phyloP scores from a whole-genome alignment of 768 basidiomycete genomes.

The Austroboletus eburneus region DNA sequence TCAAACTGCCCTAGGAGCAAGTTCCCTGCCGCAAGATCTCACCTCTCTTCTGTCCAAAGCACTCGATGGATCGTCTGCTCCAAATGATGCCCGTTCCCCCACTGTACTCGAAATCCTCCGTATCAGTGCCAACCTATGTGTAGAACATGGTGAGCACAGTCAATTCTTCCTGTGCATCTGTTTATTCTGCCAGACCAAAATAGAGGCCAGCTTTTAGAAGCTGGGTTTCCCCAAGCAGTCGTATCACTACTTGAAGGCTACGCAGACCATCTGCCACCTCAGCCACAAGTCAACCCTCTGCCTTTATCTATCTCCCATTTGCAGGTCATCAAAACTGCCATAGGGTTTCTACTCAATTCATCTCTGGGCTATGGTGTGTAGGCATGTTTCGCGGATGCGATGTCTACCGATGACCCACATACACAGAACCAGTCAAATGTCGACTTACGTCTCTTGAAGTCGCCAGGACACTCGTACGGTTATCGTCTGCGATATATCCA shows the following conservation, averaged over 20 bases:
- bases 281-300: constrained; percentile 38
- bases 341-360: constrained; percentile 77
- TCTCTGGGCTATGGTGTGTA: constrained; percentile 70
- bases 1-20: constrained; percentile 64
- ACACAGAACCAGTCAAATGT: constrained; percentile 64
- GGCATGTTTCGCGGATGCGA: not conserved
- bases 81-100: constrained; percentile 42
- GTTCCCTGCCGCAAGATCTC: constrained; percentile 60
- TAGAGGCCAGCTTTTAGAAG: constrained; percentile 64
- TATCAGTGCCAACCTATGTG: constrained; percentile 78
- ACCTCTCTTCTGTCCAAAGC: constrained; percentile 56
- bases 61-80: constrained; percentile 45
- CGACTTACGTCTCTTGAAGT: constrained; percentile 67
- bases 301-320: constrained; percentile 59
- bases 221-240: constrained; percentile 62
- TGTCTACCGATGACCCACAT: constrained; percentile 3
- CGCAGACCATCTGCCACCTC: constrained; percentile 39
- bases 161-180: not conserved
- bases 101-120: constrained; percentile 68
- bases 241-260: constrained; percentile 69
- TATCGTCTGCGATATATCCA: constrained; percentile 70
- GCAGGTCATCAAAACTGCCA: constrained; percentile 68
- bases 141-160: constrained; percentile 64
- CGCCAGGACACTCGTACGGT: constrained; percentile 60
- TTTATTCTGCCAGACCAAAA: constrained; percentile 56